A percentile compares a stretch with the other conserved stretches of the same genome.
These are phyloP conservation scores for Akanthomyces lecanii DNA, from an alignment of 2,329 filamentous ascomycete genomes.

Conservation along the genomic window DNA sequence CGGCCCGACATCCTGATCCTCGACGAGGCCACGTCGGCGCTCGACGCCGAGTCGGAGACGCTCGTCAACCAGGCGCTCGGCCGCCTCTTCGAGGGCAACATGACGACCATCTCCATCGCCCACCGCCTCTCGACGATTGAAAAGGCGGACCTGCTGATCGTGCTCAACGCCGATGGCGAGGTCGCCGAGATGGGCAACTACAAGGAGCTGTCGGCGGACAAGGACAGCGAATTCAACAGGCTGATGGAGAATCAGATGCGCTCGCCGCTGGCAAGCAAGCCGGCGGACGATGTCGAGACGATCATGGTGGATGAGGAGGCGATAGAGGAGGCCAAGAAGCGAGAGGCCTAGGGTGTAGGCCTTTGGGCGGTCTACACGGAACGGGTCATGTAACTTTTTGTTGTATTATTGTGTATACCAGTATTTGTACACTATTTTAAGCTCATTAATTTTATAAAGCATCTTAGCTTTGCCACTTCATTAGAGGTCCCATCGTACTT, in stretches of 20 bases:
- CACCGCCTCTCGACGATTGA: conserved; percentile 96
- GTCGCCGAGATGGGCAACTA: conserved; percentile 92
- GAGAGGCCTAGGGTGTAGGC: not conserved
- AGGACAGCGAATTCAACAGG: conserved; percentile 83
- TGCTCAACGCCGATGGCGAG: conserved; percentile 77
- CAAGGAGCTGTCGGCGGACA: conserved; percentile 64
- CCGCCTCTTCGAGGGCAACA: conserved; percentile 75
- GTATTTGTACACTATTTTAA: not conserved
- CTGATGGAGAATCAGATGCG: conserved; percentile 97
- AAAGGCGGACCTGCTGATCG: conserved; percentile 88
- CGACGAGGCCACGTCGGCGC: conserved; percentile 93
- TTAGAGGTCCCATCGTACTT: too few relatives aligned
- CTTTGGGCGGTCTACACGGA: not conserved
- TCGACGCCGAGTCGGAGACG: conserved; percentile 97
- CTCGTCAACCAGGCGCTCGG: conserved; percentile 88
- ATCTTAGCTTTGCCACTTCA: too few relatives aligned
- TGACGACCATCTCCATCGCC: conserved; percentile 96
- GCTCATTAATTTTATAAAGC: not conserved
- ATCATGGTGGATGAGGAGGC: conserved; percentile 6
- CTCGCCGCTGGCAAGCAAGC: not conserved
- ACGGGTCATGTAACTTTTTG: not conserved
- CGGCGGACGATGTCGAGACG: not conserved
- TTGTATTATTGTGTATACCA: not conserved
- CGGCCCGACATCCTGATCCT: conserved; percentile 95
- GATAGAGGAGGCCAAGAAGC: not conserved